phyloP scores from a whole-genome alignment of 2,329 filamentous ascomycete genomes.

The Polychaeton citri region DNA sequence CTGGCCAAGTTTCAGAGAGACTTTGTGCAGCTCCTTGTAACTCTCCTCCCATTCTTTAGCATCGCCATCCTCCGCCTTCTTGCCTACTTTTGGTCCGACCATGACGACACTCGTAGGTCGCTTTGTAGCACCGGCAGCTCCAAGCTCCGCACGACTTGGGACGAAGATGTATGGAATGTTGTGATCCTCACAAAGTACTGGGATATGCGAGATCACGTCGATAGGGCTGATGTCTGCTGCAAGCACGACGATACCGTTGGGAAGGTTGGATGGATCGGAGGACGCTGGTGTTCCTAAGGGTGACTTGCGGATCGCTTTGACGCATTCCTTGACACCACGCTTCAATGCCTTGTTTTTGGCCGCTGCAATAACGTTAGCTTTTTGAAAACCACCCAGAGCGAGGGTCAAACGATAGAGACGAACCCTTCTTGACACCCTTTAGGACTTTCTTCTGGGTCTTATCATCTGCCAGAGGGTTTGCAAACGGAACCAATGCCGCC shows the following conservation, averaged over 20 bases:
- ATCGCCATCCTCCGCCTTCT: slow-evolving; percentile 34
- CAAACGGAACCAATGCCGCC: slow-evolving; percentile 65
- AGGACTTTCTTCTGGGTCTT: slow-evolving; percentile 58
- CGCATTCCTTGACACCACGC: slow-evolving; percentile 96
- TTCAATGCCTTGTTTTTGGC: slow-evolving; percentile 92
- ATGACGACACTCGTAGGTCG: slow-evolving; percentile 93
- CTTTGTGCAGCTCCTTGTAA: slow-evolving; percentile 45
- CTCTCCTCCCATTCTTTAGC: slow-evolving; percentile 45
- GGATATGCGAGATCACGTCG: slow-evolving; percentile 97
- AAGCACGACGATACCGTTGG: slow-evolving; percentile 70
- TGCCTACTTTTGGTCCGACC: slow-evolving; percentile 43
- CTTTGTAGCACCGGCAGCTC: slow-evolving; percentile 88
- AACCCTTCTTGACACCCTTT: slow-evolving; percentile 51
- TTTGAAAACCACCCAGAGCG: neutral
- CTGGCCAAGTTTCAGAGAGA: slow-evolving; percentile 45
- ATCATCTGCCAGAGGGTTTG: slow-evolving; percentile 65
- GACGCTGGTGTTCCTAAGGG: slow-evolving; percentile 52
- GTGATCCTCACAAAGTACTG: slow-evolving; percentile 96
- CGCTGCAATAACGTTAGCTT: slow-evolving; percentile 39
- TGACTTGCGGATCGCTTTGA: slow-evolving; percentile 95
- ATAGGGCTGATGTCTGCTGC: slow-evolving; percentile 95
- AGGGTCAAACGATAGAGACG: slow-evolving; percentile 8
- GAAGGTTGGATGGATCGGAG: slow-evolving; percentile 33
- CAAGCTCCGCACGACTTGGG: slow-evolving; percentile 80
- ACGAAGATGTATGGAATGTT: slow-evolving; percentile 96